Conservation (phyloP, 495 filamentous ascomycete species). For the Bathelium albidoporum region DNA sequence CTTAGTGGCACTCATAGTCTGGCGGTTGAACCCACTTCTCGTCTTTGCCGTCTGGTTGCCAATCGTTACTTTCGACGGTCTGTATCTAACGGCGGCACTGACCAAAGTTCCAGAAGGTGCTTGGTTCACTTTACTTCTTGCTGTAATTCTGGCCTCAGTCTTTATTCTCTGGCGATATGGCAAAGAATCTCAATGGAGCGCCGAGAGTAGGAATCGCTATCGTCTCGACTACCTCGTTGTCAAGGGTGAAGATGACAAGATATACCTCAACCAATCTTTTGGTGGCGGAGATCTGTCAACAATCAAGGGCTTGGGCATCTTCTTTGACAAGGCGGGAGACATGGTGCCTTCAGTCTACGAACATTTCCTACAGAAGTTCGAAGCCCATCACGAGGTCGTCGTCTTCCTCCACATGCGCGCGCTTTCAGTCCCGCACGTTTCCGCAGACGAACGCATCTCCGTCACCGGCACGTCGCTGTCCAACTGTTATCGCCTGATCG, state of each 20-base stretch:
- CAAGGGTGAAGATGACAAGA: slow-evolving; percentile 13
- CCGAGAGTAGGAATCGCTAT: slow-evolving; percentile 52
- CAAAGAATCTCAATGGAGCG: slow-evolving; percentile 62
- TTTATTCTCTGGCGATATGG: slow-evolving; percentile 66
- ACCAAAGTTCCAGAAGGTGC: slow-evolving; percentile 62
- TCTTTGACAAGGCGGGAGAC: slow-evolving; percentile 32
- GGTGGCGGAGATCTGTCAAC: slow-evolving; percentile 16
- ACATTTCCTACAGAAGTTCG: slow-evolving; percentile 29
- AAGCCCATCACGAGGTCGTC: slow-evolving; percentile 23
- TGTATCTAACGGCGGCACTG: slow-evolving; percentile 56
- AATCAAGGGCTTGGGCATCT: slow-evolving; percentile 28
- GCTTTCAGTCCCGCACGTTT: slow-evolving; percentile 20
- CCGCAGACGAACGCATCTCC: slow-evolving; percentile 9
- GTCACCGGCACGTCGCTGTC: slow-evolving; percentile 1
- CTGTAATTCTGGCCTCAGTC: slow-evolving; percentile 44
- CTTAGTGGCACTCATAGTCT: slow-evolving; percentile 56
- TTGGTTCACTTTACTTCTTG: slow-evolving; percentile 63
- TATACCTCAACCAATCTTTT: slow-evolving; percentile 17
- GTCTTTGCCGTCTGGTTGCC: slow-evolving; percentile 52
- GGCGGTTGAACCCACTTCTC: slow-evolving; percentile 47
- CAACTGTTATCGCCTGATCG: slow-evolving; percentile 41
- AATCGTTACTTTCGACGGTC: slow-evolving; percentile 51
- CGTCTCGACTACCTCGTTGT: slow-evolving; percentile 24
- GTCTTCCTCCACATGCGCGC: slow-evolving; percentile 31
- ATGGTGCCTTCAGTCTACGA: slow-evolving; percentile 25